Evolutionary conservation across 1,284 basidiomycete genomes (phyloP).

Genomic region (Naganishia sp.): DNA sequence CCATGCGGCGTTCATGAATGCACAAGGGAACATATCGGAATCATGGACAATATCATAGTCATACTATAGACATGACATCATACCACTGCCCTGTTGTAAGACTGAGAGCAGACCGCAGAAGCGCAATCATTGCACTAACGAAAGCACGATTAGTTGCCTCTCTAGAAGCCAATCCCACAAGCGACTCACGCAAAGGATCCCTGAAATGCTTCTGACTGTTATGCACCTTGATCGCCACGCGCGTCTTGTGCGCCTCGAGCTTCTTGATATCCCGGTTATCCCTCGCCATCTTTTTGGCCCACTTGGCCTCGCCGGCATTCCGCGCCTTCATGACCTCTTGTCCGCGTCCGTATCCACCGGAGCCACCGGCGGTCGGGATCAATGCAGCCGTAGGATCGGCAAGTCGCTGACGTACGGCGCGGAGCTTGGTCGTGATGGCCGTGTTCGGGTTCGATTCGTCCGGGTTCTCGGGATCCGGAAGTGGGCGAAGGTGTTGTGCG

Average conservation of each 20-base stretch:
- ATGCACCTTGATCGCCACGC: slow-evolving; percentile 58
- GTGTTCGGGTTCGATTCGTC: slow-evolving; percentile 50
- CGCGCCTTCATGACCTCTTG: slow-evolving; percentile 83
- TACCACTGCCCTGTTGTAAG: too few species aligned
- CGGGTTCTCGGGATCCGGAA: slow-evolving; percentile 16
- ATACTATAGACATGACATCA: too few species aligned
- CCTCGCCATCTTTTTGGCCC: slow-evolving; percentile 83
- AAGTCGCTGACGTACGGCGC: slow-evolving; percentile 70
- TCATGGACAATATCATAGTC: too few species aligned
- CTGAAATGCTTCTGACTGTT: slow-evolving; percentile 90
- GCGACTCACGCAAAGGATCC: slow-evolving; percentile 50
- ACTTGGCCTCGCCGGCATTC: slow-evolving; percentile 88
- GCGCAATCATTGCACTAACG: too few species aligned
- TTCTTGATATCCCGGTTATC: slow-evolving; percentile 80
- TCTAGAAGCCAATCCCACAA: too few species aligned
- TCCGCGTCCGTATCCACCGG: slow-evolving; percentile 77
- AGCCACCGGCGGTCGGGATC: slow-evolving; percentile 80
- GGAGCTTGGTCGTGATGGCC: slow-evolving; percentile 53
- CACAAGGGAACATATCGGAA: too few species aligned
- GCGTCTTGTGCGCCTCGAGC: slow-evolving; percentile 81
- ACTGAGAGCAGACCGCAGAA: too few species aligned
- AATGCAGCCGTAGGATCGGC: slow-evolving; percentile 78
- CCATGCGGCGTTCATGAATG: too few species aligned
- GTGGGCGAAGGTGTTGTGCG: slow-evolving; percentile 68
- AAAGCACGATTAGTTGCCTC: too few species aligned